Evolutionary conservation across 371 early-diverging fungal genomes (phyloP), one percentile per base, ranked within the genome.

Genomic region (Lichtheimia ornata): DNA sequence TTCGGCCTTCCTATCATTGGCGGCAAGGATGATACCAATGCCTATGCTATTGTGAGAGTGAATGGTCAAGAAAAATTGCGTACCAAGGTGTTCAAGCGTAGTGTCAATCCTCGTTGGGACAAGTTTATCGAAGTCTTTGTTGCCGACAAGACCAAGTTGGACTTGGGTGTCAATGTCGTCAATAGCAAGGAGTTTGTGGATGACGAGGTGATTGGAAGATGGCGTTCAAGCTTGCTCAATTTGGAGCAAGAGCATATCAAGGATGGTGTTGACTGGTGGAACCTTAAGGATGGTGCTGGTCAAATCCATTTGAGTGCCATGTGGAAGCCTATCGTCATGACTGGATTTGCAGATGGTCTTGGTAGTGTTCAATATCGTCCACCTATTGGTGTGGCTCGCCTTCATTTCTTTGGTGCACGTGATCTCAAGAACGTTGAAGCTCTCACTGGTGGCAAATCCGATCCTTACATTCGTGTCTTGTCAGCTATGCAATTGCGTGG

Each of bases 381-480:
- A 22, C 87, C 94, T 5, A 88, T 94, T 50, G 97, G 97, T 56
- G 87, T 94, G 13, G 80, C 94, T n/a, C 87, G 90, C 65, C 64
- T 95, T n/a, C 79, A 87, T 45, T 66, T 94, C 61, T 69, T 81
- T 40, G 85, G 87, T 65, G 97, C 89, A 6, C 84, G 84, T 44
- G 81, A 81, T 18, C 73, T 95, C 56, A 87, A 88, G 73, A 93
- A 92, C 54, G 87, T 88, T 7, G 93, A 86, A 59, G 81, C 75
- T 6, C 64, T 84, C 59, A 73, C 73, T 13, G 84, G 84, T 14
- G 91, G 94, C 59, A 89, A 87, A 66, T 90, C 92, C 3, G 95
- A 97, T 67, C 97, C 97, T 17, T 95, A 92, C 66, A 85, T 91
- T 15, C 76, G 81, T 60, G 76, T 92, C 35, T 81, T 88, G 62